Conservation (phyloP, 192 early-diverging fungal genomes). For the Podila epigama region DNA sequence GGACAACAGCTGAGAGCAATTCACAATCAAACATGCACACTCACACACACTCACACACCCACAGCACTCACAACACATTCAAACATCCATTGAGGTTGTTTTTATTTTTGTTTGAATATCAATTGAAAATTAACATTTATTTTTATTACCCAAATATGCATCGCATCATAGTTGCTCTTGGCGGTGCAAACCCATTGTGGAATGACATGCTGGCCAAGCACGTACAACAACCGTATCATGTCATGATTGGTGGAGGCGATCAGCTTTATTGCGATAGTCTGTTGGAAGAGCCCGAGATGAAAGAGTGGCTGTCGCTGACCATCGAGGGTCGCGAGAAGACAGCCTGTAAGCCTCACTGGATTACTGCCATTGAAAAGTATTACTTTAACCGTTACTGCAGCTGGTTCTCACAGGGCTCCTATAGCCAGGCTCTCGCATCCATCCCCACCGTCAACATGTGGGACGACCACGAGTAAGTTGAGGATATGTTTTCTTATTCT, state of each 20-base stretch:
- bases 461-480: constrained; percentile 79
- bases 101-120: too few species aligned
- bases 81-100: too few species aligned
- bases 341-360: constrained; percentile 18
- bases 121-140: too few species aligned
- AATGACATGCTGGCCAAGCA: constrained; percentile 71
- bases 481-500: too few species aligned
- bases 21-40: background rate
- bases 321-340: constrained; percentile 50
- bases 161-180: constrained; percentile 51
- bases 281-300: constrained; percentile 63
- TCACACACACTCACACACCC: background rate
- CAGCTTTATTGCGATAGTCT: constrained; percentile 74
- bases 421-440: constrained; percentile 66
- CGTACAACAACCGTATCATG: constrained; percentile 65
- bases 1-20: too few species aligned
- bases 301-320: constrained; percentile 55
- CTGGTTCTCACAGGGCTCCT: constrained; percentile 46
- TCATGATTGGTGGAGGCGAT: constrained; percentile 79
- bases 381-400: constrained; percentile 43
- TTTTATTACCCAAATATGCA: too few species aligned
- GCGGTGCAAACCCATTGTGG: constrained; percentile 65
- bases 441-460: constrained; percentile 79
- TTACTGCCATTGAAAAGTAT: constrained; percentile 22
- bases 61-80: background rate